Evolutionary conservation across 164 flowering plant genomes (phyloP).

Genomic region (Aristolochia fimbriata): DNA sequence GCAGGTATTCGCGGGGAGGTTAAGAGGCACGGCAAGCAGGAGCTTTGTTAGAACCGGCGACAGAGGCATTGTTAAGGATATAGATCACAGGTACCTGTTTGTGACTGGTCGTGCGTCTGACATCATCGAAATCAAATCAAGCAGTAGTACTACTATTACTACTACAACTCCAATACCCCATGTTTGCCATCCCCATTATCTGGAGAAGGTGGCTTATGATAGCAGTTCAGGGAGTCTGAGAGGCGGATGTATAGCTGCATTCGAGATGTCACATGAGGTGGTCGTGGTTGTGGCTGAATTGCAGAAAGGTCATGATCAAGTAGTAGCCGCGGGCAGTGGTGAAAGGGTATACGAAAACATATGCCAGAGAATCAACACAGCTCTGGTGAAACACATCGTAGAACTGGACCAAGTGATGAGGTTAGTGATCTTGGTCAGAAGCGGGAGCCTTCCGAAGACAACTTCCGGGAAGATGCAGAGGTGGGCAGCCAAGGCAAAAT

Average conservation of each 20-base stretch:
- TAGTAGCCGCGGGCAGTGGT: not conserved
- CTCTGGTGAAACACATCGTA: constrained; percentile 9
- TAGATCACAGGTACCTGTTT: constrained; percentile 35
- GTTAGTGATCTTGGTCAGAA: constrained; percentile 41
- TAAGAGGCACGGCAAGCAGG: constrained; percentile 16
- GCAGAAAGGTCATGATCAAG: constrained; percentile 16
- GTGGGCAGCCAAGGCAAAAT: constrained; percentile 41
- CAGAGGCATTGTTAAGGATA: constrained; percentile 41
- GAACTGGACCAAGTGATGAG: constrained; percentile 29
- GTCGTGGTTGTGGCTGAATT: constrained; percentile 49
- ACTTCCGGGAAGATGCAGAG: constrained; percentile 66
- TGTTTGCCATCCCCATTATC: constrained; percentile 42
- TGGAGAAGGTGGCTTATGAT: constrained; percentile 45
- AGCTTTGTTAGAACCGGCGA: constrained; percentile 54
- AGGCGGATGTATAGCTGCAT: constrained; percentile 60
- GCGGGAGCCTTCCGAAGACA: constrained; percentile 52
- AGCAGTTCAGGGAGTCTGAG: constrained; percentile 28
- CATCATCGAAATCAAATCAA: constrained; percentile 21
- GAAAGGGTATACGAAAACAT: constrained; percentile 19
- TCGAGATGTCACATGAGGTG: constrained; percentile 11
- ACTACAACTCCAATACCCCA: constrained; percentile 9
- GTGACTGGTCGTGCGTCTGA: constrained; percentile 45
- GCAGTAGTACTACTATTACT: not conserved
- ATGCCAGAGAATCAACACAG: constrained; percentile 30
- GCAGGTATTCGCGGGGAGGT: constrained; percentile 29